Percentiles rank a stretch among this genome's conserved stretches.
Evolutionary conservation across 2,329 filamentous ascomycete species (phyloP).

Genomic region (Nemania bipapillata): DNA sequence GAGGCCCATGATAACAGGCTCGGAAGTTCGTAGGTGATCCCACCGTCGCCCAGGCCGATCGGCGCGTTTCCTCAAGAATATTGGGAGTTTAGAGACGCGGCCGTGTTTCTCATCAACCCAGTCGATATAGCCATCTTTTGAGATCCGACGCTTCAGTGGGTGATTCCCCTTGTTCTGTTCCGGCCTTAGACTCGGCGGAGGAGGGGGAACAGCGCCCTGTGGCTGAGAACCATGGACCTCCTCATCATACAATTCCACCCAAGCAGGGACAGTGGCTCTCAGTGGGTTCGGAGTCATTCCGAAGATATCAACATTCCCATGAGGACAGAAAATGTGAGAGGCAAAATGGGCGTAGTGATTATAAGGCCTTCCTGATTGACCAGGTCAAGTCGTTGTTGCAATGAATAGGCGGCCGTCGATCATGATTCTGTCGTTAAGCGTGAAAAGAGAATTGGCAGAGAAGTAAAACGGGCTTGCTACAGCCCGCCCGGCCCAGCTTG

Average conservation of each 20-base stretch:
- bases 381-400: constrained; percentile 13
- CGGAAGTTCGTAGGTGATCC: constrained; percentile 69
- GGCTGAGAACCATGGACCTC: constrained; percentile 43
- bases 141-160: constrained; percentile 49
- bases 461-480: constrained; percentile 14
- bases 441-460: constrained; percentile 11
- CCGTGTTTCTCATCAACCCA: constrained; percentile 52
- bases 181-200: constrained; percentile 43
- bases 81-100: constrained; percentile 55
- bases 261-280: constrained; percentile 48
- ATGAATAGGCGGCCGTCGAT: constrained; percentile 15
- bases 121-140: constrained; percentile 51
- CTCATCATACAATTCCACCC: constrained; percentile 50
- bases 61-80: constrained; percentile 61
- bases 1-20: constrained; percentile 67
- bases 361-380: background rate
- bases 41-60: constrained; percentile 64
- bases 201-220: constrained; percentile 38
- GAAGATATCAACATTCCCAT: constrained; percentile 36
- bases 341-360: background rate
- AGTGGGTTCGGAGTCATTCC: constrained; percentile 48
- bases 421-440: constrained; percentile 28
- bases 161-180: constrained; percentile 46
- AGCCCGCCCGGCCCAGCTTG: constrained; percentile 14
- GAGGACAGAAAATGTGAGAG: constrained; percentile 6